Percentiles rank a stretch among this genome's conserved stretches.
These are phyloP conservation scores for Fusarium dimerum DNA, from an alignment of 2,329 filamentous ascomycete species.

Conservation along the genomic window DNA sequence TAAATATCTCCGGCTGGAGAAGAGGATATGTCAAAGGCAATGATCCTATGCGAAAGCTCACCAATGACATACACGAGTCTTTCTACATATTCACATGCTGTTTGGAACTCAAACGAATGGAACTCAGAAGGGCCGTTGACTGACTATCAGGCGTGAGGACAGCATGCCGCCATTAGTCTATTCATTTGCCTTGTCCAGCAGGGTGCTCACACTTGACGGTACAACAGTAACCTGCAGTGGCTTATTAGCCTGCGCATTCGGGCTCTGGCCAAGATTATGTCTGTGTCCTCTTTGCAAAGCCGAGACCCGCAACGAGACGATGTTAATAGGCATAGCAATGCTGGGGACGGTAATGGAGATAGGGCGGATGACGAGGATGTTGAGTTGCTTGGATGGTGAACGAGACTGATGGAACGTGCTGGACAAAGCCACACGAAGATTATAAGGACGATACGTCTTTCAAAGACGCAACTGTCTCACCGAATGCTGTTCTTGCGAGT, in stretches of 20 bases:
- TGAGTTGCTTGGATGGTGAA: conserved; percentile 5
- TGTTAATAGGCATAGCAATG: not conserved
- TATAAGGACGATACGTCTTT: conserved; percentile 5
- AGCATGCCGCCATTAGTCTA: conserved; percentile 4
- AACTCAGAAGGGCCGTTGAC: no score
- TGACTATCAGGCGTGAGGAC: conserved; percentile 3
- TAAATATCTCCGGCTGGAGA: not conserved
- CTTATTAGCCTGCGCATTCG: conserved; percentile 2
- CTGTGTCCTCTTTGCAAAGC: not conserved
- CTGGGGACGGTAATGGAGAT: not conserved
- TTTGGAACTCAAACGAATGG: no score
- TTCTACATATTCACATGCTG: not conserved
- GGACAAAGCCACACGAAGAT: conserved; percentile 3
- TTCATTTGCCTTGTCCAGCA: conserved; percentile 3
- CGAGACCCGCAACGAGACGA: not conserved
- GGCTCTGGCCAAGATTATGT: conserved; percentile 1
- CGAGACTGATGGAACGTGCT: conserved; percentile 5
- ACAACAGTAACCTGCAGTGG: conserved; percentile 5
- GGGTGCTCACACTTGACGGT: conserved; percentile 1
- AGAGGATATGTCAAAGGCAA: not conserved
- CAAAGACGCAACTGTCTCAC: conserved; percentile 3
- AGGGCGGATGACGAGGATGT: conserved; percentile 4
- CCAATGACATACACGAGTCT: conserved; percentile 3
- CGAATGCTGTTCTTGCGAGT: not conserved
- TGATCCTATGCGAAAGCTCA: conserved; percentile 1